Percentiles rank a stretch among this genome's conserved stretches.
Evolutionary conservation across 192 early-diverging fungal genomes (phyloP).

Genomic region (Coemansia sp.): DNA sequence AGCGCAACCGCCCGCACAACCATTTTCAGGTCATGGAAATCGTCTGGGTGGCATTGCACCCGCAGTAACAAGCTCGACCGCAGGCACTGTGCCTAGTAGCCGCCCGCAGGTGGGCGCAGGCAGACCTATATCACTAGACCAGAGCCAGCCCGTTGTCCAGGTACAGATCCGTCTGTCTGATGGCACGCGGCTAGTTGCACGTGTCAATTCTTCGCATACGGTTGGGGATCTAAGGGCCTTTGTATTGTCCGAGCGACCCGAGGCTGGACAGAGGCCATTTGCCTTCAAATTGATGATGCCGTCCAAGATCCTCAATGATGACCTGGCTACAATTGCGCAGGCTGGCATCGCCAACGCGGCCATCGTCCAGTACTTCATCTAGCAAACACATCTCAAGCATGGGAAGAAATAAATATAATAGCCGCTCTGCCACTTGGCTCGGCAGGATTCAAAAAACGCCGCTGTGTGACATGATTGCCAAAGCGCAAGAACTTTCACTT

Average conservation of each 20-base stretch:
- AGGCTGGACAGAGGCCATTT: constrained; percentile 63
- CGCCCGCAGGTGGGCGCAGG: constrained; percentile 18
- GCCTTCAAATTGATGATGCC: constrained; percentile 87
- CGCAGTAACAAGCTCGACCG: constrained; percentile 10
- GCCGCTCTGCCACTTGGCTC: constrained; percentile 1
- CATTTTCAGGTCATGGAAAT: constrained; percentile 80
- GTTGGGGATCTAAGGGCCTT: constrained; percentile 80
- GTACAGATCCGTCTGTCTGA: constrained; percentile 93
- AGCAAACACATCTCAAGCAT: neutral
- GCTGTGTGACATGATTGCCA: neutral
- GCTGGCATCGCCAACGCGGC: constrained; percentile 87
- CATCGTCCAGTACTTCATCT: constrained; percentile 68
- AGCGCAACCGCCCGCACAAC: constrained; percentile 56
- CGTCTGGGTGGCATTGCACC: constrained; percentile 69
- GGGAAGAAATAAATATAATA: constrained; percentile 7
- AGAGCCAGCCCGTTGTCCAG: constrained; percentile 73
- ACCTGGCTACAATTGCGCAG: constrained; percentile 69
- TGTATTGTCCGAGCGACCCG: constrained; percentile 69
- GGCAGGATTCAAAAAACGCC: neutral
- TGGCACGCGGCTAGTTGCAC: constrained; percentile 85
- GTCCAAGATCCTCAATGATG: constrained; percentile 72
- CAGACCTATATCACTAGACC: constrained; percentile 63
- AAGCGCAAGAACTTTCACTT: neutral
- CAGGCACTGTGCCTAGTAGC: neutral
- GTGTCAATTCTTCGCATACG: constrained; percentile 89